Base-by-base conservation (phyloP, 2,329 filamentous ascomycete species). In the Fusarium xyrophilum region DNA sequence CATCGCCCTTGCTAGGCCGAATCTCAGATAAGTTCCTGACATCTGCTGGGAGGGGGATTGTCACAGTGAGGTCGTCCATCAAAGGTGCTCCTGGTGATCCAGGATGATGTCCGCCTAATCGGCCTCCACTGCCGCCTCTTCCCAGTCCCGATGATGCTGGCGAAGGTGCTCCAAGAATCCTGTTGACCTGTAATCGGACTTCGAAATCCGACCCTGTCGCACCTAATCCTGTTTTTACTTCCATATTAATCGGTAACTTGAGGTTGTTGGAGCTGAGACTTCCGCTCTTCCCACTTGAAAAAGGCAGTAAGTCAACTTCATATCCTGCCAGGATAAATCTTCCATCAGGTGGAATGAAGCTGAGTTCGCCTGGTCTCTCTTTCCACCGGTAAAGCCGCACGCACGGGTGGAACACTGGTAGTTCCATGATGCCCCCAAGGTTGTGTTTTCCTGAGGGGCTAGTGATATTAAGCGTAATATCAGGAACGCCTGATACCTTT, bases 381-480 rank as follows among this genome's bases (percentile, higher is more conserved):
- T 90, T 90, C 96, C 96, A 99, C 67, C 89, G 86, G n/a, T 91
- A 91, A 6, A 99, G 82, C 21, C 96, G 86, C 12, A 99, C 96
- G 74, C 96, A 98, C 1, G 96, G 96, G 77, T 99, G 96, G 73
- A 99, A 99, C 1, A 97, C 93, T 2, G 95, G 96, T 4, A 97
- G 82, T 69, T 96, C 91, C 77, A 99, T 88, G 36, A 94, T 86
- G 67, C 86, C 88, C 19, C 83, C 85, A 50, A 97, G 84, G 52
- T 90, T 90, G 75, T 92, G 90, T 68, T 89, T 91, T n/a, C 92
- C 92, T 2, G 92, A 92, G 0, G 93, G 91, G 4, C 92, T 91
- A 1, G 90, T 91, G 30, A 99, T 84, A 17, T 86, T 91, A 13
- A 99, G 82, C 21, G 93, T 79, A n/a, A 99, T 86, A 76, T 99